Evolutionary conservation across 495 filamentous ascomycete genomes (phyloP), one percentile per base, ranked within the genome.

Genomic region (Penicillium coprophilum): DNA sequence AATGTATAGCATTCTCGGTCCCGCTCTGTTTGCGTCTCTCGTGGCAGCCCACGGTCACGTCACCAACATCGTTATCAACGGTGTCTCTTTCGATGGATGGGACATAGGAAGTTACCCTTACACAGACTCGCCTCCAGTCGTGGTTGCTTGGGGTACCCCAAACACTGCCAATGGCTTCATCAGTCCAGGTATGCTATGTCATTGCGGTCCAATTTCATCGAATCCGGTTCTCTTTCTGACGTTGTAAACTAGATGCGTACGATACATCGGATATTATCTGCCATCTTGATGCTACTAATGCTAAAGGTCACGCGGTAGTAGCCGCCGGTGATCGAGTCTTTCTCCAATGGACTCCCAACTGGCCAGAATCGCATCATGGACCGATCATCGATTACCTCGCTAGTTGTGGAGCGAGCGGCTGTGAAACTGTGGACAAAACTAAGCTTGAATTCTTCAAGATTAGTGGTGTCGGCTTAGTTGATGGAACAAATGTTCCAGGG

Each of bases 371-470:
- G 7, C 87, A 88, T 54, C 79, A 84, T 56, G 87, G 89, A 8
- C 87, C 88, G 7, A 82, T 87, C 60, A 82, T 90, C 61, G 81
- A 82, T 68, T 91, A 90, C 60, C 77, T 94, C 0, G 89, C 89
- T 44, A 73, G 80, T 23, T 91, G 88, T 74, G 76, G 81, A 58
- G 3, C 83, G 80, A 84, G 83, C 27, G 71, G 80, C 39, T 90
- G 87, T 69, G 75, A 81, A 39, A 77, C 68, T 0, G 86, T 83
- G 15, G 80, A 88, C 70, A 85, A 86, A 70, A 78, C 73, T 0
- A 67, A 60, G 0, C 80, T 92, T 10, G 62, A 85, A 43, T 92
- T 85, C 73, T 88, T 91, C 82, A 91, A 91, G 80, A 87, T 92
- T 60, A 80, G 78, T 57, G 78, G 80, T 21, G 71, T 75, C 6